These are phyloP conservation scores for Castanopsis chinensis DNA, from an alignment of 306 rosid genomes.

Conservation along the genomic window DNA sequence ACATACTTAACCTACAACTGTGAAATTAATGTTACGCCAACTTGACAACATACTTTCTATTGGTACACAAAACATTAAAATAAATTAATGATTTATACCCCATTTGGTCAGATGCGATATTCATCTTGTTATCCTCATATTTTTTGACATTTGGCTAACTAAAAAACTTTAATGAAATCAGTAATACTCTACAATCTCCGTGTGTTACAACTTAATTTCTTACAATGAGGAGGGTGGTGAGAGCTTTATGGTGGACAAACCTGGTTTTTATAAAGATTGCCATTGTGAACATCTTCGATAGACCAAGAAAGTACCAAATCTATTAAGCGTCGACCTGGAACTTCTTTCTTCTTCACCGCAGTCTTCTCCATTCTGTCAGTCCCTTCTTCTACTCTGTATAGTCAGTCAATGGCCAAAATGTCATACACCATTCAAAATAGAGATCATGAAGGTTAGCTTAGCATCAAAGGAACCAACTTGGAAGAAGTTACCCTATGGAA, in stretches of 20 bases:
- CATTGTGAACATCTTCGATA: constrained; percentile 23
- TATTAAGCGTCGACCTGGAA: constrained; percentile 8
- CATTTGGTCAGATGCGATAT: no score
- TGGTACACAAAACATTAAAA: no score
- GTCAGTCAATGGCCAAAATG: background rate
- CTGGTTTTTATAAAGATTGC: constrained; percentile 18
- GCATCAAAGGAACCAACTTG: background rate
- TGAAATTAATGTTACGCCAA: no score
- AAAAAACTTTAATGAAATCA: background rate
- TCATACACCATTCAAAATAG: background rate
- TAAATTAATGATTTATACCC: background rate
- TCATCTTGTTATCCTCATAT: no score
- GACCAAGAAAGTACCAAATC: constrained; percentile 42
- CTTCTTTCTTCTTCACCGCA: background rate
- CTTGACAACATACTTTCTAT: no score
- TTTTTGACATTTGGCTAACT: background rate
- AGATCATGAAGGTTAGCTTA: background rate
- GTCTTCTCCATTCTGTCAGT: background rate
- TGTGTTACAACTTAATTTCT: no score
- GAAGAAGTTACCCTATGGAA: background rate
- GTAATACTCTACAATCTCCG: no score
- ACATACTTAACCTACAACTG: no score
- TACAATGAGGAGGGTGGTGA: background rate
- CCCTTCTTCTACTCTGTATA: background rate
- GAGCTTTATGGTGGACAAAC: background rate